A percentile compares a stretch with the other conserved stretches of the same genome.
These are phyloP conservation scores for Xylariaceae sp. DNA, from an alignment of 2,329 filamentous ascomycete genomes.

Conservation along the genomic window DNA sequence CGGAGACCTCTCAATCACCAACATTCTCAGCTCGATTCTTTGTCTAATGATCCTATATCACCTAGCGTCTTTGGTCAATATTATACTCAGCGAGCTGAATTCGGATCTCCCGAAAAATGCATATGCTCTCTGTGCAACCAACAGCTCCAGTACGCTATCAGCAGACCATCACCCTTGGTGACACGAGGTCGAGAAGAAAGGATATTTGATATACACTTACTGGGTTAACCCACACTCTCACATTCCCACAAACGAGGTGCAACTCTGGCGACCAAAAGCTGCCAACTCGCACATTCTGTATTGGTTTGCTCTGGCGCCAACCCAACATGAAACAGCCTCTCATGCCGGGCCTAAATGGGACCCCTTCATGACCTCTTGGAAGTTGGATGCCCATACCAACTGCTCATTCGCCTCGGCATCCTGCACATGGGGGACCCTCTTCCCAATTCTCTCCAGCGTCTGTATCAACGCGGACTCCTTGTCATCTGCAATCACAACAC, in stretches of 20 bases:
- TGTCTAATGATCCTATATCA: too few relatives aligned
- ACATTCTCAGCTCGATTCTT: too few relatives aligned
- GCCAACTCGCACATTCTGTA: background rate
- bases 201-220: conserved; percentile 15
- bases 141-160: background rate
- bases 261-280: background rate
- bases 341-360: conserved; percentile 17
- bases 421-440: conserved; percentile 39
- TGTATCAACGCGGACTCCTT: conserved; percentile 39
- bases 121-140: background rate
- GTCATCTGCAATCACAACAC: conserved; percentile 54
- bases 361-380: conserved; percentile 37
- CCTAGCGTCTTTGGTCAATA: too few relatives aligned
- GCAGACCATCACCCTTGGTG: background rate
- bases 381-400: conserved; percentile 42
- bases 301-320: background rate
- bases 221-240: too few relatives aligned
- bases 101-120: too few relatives aligned
- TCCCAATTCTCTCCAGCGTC: conserved; percentile 43
- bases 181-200: too few relatives aligned
- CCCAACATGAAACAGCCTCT: background rate
- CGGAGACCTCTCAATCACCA: too few relatives aligned
- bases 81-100: too few relatives aligned
- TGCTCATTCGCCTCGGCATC: conserved; percentile 34
- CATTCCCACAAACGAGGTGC: background rate